These are phyloP conservation scores for Nannochloropsis salina DNA, from an alignment of 108 stramenopile species.

Conservation along the genomic window DNA sequence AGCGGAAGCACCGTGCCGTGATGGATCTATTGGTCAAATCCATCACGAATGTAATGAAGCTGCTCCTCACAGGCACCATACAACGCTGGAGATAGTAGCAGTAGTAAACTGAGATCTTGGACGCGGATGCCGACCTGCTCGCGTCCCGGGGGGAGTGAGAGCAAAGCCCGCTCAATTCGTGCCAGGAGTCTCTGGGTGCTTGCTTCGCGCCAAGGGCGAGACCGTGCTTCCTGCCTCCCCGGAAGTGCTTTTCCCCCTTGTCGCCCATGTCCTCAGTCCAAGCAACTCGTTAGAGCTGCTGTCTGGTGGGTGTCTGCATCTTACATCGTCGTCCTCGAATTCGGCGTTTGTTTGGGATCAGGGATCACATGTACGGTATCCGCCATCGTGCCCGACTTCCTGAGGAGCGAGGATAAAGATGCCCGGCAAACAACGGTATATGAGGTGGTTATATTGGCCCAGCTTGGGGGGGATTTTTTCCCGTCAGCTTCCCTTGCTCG, in stretches of 20 bases:
- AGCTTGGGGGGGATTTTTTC: not conserved
- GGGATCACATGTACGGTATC: not conserved
- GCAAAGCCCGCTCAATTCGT: not conserved
- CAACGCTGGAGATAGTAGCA: not conserved
- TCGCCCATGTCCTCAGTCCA: not conserved
- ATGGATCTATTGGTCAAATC: not conserved
- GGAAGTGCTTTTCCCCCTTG: not conserved
- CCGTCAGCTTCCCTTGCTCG: not conserved
- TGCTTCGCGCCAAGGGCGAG: constrained; percentile 2
- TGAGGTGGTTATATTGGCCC: not conserved
- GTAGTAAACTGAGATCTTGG: not conserved
- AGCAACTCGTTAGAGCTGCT: not conserved
- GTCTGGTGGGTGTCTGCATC: not conserved
- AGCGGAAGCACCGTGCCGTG: not conserved
- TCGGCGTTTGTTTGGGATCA: not conserved
- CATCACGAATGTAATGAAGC: not conserved
- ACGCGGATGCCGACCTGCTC: not conserved
- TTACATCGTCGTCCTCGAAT: not conserved
- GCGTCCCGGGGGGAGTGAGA: not conserved
- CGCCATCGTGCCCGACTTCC: not conserved
- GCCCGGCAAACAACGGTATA: not conserved
- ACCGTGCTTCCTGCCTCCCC: not conserved
- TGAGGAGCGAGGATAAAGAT: not conserved
- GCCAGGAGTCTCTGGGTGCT: not conserved
- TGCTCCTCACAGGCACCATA: not conserved